Conservation (phyloP, 2,329 filamentous ascomycete genomes). For the Ascomycota sp. region DNA sequence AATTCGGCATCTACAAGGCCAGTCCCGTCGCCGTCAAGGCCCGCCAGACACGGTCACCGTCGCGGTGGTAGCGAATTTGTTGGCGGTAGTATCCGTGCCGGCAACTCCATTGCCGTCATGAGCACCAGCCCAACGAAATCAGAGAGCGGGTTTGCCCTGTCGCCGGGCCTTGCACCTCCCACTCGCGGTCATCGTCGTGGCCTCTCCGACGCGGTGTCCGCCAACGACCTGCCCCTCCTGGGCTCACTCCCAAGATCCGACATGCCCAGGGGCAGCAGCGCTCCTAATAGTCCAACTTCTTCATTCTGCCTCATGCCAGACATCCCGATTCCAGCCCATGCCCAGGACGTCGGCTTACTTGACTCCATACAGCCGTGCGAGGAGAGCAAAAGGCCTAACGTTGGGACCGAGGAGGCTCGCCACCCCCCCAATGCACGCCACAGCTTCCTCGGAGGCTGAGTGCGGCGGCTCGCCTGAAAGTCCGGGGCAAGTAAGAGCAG, state of each 20-base stretch:
- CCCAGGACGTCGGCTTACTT: conserved; percentile 2
- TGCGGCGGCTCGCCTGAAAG: conserved; percentile 5
- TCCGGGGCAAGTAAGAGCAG: conserved; percentile 12
- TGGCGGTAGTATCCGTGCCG: conserved; percentile 44
- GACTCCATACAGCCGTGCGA: conserved; percentile 1
- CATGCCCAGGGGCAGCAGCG: conserved; percentile 36
- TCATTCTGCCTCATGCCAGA: conserved; percentile 13
- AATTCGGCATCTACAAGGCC: conserved; percentile 26
- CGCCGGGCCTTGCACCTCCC: conserved; percentile 29
- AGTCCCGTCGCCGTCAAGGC: conserved; percentile 34
- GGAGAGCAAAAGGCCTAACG: background rate
- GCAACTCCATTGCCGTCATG: conserved; percentile 38
- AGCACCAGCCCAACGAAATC: conserved; percentile 51
- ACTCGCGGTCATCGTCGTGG: conserved; percentile 51
- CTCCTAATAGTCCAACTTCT: conserved; percentile 38
- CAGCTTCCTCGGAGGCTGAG: conserved; percentile 2
- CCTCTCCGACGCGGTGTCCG: conserved; percentile 60
- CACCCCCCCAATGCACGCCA: conserved; percentile 1
- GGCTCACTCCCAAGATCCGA: conserved; percentile 33
- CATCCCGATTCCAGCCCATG: conserved; percentile 6
- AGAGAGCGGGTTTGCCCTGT: conserved; percentile 31
- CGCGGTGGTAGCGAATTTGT: conserved; percentile 76
- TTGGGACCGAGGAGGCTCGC: background rate
- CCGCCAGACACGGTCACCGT: conserved; percentile 51
- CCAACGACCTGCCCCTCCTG: conserved; percentile 60